A percentile compares a stretch with the other conserved stretches of the same genome.
Evolutionary conservation across 2,329 filamentous ascomycete genomes (phyloP).

Genomic region (Polychaeton citri): DNA sequence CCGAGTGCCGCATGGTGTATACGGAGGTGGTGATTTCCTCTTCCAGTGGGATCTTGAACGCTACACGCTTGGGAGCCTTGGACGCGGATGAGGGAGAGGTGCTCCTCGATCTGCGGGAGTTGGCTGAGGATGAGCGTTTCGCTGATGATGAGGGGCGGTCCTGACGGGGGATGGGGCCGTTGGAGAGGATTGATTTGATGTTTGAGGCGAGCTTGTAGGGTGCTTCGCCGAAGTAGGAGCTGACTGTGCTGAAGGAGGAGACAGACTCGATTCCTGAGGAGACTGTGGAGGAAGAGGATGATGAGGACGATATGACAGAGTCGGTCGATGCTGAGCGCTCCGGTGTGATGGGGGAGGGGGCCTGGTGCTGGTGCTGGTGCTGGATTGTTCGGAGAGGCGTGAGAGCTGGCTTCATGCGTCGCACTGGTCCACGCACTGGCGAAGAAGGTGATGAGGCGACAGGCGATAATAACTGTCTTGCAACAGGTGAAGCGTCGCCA

Average conservation of each 20-base stretch:
- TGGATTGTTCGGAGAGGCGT: constrained; percentile 1
- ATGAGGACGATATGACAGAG: constrained; percentile 2
- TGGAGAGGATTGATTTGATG: constrained; percentile 31
- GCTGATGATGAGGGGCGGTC: not conserved
- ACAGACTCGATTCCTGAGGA: constrained; percentile 22
- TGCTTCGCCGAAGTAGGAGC: constrained; percentile 22
- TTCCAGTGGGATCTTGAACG: constrained; percentile 41
- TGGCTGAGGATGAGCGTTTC: not conserved
- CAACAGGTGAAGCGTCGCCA: constrained; percentile 22
- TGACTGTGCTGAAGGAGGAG: constrained; percentile 17
- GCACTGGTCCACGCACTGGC: constrained; percentile 3
- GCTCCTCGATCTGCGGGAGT: constrained; percentile 24
- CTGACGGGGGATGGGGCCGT: constrained; percentile 29
- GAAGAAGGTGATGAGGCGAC: constrained; percentile 1
- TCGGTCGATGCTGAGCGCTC: constrained; percentile 3
- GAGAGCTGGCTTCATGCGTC: constrained; percentile 2
- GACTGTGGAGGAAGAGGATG: constrained; percentile 23
- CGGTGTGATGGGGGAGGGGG: constrained; percentile 1
- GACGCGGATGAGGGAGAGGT: constrained; percentile 23
- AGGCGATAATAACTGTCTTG: constrained; percentile 1
- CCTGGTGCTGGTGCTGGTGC: constrained; percentile 2
- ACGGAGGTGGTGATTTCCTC: constrained; percentile 45
- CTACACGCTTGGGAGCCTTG: constrained; percentile 39
- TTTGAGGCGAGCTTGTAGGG: constrained; percentile 35
- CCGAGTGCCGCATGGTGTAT: constrained; percentile 43